Base-by-base conservation (phyloP, 345 rosid genomes). In the Chamaenerion angustifolium region DNA sequence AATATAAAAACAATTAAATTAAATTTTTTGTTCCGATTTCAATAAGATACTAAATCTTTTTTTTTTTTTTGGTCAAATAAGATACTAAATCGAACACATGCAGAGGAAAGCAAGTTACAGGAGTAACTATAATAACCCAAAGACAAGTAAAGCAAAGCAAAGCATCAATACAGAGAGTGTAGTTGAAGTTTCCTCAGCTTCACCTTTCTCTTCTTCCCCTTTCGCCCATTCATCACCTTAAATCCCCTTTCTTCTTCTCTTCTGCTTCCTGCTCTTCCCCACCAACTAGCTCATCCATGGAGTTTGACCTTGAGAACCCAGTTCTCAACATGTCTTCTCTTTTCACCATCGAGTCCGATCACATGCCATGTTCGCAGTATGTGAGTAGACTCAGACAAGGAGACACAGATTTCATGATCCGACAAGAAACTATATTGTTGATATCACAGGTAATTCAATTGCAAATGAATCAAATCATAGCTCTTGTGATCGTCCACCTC, bases 281-380 rank as follows among this genome's bases (percentile, higher is more conserved):
- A 8, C 1, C 25, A 21, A 21, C 25, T 3, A 31, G 1, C 25
- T 45, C 64, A 41, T 61, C 68, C 19, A 87, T 83, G 96, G 94
- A 77, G 60, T 79, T 76, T 61, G 76, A 76, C 64, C 94, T 88
- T 13, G 88, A 81, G 67, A 68, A 77, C 68, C 96, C 96, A 14
- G 66, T 83, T 8, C 14, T 49, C 12, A 61, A 65, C 23, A 16
- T 54, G 5, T 3, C 66, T 16, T 56, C 79, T 52, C 79, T 81
- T 45, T 79, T 88, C 63, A 65, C 68, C 46, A 15, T 62, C 40
- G 94, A 88, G 56, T 58, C 71, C 17, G 80, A 84, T 50, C 88
- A 88, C 77, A 74, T 77, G 83, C 79, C 25, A 21, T 82, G 52
- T 57, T 78, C 27, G 35, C 58, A 42, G 19, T 81, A 79, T 71